These are phyloP conservation scores for Apiospora phragmitis DNA, from an alignment of 2,329 filamentous ascomycete genomes.

Conservation along the genomic window DNA sequence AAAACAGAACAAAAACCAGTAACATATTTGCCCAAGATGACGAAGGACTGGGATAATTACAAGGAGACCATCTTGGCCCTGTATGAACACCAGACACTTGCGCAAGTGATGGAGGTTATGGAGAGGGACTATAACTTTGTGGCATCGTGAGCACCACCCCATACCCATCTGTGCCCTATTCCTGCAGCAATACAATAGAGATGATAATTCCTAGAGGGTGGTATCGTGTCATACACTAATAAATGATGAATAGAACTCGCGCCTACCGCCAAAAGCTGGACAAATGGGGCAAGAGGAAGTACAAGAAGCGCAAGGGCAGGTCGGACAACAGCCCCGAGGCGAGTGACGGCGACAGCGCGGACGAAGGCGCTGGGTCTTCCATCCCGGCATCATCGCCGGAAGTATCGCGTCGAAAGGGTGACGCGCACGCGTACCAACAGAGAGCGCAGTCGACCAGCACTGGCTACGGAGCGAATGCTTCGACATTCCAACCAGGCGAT, in stretches of 20 bases:
- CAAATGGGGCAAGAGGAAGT: constrained; percentile 24
- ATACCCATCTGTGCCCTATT: neutral
- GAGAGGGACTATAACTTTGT: constrained; percentile 36
- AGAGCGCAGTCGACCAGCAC: neutral
- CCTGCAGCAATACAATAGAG: neutral
- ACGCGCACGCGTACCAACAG: neutral
- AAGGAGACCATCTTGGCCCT: constrained; percentile 36
- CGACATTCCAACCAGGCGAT: neutral
- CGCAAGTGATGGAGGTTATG: constrained; percentile 43
- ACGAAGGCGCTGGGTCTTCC: neutral
- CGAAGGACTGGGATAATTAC: constrained; percentile 44
- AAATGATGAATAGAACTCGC: constrained; percentile 30
- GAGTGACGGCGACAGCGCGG: neutral
- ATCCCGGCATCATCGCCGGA: neutral
- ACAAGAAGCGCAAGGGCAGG: constrained; percentile 5
- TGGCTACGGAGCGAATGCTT: neutral
- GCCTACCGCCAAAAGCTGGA: constrained; percentile 46
- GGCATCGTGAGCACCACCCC: constrained; percentile 36
- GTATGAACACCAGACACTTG: constrained; percentile 44
- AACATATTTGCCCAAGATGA: constrained; percentile 35
- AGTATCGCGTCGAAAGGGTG: neutral
- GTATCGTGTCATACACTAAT: neutral
- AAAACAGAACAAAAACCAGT: neutral
- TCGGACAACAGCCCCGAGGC: neutral
- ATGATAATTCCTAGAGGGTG: neutral